These are phyloP conservation scores for Pichia sp. DNA, from an alignment of 1,139 yeast genomes.

Conservation along the genomic window DNA sequence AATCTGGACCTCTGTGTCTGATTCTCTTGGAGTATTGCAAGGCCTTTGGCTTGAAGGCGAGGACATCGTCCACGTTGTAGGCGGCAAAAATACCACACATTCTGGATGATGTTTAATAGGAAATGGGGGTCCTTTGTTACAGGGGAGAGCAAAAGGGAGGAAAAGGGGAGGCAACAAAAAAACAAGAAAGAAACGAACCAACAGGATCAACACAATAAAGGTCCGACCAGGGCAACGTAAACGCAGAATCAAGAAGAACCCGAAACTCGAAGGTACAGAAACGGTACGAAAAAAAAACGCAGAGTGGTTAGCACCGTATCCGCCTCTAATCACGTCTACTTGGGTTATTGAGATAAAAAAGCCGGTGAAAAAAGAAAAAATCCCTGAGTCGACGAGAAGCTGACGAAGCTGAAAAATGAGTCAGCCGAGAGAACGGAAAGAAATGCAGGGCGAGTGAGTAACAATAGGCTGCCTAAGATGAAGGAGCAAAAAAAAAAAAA, in stretches of 20 bases:
- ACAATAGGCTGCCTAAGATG: too few relatives aligned
- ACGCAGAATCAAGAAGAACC: not conserved
- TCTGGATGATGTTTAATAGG: conserved; percentile 6
- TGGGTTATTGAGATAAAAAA: not conserved
- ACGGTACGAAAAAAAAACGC: conserved; percentile 1
- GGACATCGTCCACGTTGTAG: conserved; percentile 73
- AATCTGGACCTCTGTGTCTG: conserved; percentile 99
- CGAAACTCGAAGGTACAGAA: not conserved
- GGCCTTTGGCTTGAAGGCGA: conserved; percentile 80
- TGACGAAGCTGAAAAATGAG: not conserved
- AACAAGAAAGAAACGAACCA: too few relatives aligned
- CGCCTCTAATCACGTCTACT: not conserved
- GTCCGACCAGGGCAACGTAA: not conserved
- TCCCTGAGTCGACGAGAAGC: too few relatives aligned
- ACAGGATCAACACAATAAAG: not conserved
- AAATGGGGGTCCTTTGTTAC: not conserved
- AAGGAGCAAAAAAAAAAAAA: too few relatives aligned
- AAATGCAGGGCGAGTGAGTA: too few relatives aligned
- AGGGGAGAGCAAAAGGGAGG: not conserved
- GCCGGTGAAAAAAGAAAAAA: not conserved
- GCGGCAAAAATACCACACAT: conserved; percentile 99
- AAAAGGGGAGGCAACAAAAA: not conserved
- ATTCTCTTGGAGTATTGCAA: conserved; percentile 85
- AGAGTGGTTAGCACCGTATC: not conserved
- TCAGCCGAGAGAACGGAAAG: too few relatives aligned